Evolutionary conservation across 176 grass and related monocot genomes (phyloP).

Genomic region (Eragrostis curvula): DNA sequence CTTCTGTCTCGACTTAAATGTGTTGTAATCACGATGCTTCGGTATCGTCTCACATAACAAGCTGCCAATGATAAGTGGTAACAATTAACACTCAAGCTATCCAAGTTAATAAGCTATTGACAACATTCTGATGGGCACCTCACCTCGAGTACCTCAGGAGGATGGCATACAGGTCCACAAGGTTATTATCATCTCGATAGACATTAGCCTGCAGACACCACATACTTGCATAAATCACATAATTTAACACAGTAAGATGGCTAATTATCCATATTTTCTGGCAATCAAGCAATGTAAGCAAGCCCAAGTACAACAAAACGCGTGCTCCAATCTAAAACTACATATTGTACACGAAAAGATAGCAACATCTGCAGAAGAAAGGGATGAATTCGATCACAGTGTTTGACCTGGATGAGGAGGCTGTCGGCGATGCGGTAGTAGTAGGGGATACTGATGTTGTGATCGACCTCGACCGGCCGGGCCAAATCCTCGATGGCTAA

Average conservation of each 20-base stretch:
- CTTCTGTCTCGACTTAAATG: slow-evolving; percentile 72
- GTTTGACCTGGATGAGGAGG: slow-evolving; percentile 82
- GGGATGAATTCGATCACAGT: slow-evolving; percentile 9
- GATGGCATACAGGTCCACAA: slow-evolving; percentile 86
- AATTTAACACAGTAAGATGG: slow-evolving; percentile 14
- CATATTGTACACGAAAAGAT: not conserved
- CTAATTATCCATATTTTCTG: not conserved
- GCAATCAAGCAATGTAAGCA: not conserved
- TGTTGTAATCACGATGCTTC: slow-evolving; percentile 75
- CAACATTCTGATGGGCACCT: slow-evolving; percentile 28
- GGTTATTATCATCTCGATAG: slow-evolving; percentile 88
- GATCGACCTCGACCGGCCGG: slow-evolving; percentile 72
- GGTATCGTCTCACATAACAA: slow-evolving; percentile 93
- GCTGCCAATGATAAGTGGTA: slow-evolving; percentile 49
- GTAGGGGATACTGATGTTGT: slow-evolving; percentile 79
- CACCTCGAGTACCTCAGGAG: slow-evolving; percentile 93
- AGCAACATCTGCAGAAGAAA: slow-evolving; percentile 3
- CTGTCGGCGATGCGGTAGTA: slow-evolving; percentile 94
- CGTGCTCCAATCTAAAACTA: not conserved
- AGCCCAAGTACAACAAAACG: not conserved
- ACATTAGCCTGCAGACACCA: slow-evolving; percentile 65
- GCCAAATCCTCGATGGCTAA: slow-evolving; percentile 65
- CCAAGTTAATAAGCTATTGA: slow-evolving; percentile 22
- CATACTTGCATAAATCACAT: slow-evolving; percentile 1
- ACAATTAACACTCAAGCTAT: slow-evolving; percentile 23